These are phyloP conservation scores for Berkeleyomyces rouxiae DNA, from an alignment of 2,329 filamentous ascomycete genomes.

Conservation along the genomic window DNA sequence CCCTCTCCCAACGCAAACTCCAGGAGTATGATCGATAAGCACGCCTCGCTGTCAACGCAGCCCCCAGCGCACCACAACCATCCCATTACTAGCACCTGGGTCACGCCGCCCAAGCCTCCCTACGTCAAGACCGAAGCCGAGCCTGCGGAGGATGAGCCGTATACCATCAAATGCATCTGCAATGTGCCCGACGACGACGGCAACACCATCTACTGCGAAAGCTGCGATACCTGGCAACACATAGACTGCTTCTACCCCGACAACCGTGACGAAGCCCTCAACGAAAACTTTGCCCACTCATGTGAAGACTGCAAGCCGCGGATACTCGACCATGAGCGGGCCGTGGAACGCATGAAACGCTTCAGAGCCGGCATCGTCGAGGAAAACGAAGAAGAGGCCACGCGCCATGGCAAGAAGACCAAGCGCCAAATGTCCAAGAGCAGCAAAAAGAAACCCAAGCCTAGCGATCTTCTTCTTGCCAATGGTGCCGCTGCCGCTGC, in stretches of 20 bases:
- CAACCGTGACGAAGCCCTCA: conserved; percentile 54
- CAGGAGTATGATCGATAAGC: conserved; percentile 48
- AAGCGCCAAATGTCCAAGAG: conserved; percentile 63
- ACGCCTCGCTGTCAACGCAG: conserved; percentile 36
- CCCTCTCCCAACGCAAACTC: conserved; percentile 12
- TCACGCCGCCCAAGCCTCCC: conserved; percentile 23
- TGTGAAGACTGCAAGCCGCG: conserved; percentile 81
- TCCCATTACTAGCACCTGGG: conserved; percentile 24
- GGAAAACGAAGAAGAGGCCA: conserved; percentile 26
- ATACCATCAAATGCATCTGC: conserved; percentile 97
- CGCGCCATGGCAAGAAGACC: conserved; percentile 48
- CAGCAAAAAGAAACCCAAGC: conserved; percentile 78
- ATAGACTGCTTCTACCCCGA: conserved; percentile 84
- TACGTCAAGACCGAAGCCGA: conserved; percentile 15
- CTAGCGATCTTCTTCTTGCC: conserved; percentile 44
- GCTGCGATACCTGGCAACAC: conserved; percentile 95
- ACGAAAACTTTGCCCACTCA: conserved; percentile 60
- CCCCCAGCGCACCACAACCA: conserved; percentile 38
- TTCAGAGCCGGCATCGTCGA: conserved; percentile 37
- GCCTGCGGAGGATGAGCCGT: conserved; percentile 53
- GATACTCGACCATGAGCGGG: conserved; percentile 53
- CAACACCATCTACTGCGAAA: conserved; percentile 91
- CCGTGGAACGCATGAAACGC: conserved; percentile 42
- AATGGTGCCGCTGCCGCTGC: conserved; percentile 22
- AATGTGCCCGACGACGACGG: conserved; percentile 88